phyloP scores from a whole-genome alignment of 441 rosid species.

The Brassica balearica region DNA sequence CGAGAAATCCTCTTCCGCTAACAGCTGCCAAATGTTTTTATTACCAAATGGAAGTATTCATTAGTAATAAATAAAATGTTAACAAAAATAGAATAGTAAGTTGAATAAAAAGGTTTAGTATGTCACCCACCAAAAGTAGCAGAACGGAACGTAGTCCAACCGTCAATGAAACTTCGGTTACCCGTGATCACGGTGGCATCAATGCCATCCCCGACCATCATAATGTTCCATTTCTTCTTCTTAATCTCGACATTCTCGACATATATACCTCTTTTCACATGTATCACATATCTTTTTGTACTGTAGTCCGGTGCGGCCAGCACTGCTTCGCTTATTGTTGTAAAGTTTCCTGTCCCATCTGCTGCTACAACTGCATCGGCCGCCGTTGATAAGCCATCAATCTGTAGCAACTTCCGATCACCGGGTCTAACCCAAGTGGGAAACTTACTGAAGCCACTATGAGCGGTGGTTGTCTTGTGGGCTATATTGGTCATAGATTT shows the following conservation, averaged over 20 bases:
- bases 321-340: conserved; percentile 66
- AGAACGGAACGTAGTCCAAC: conserved; percentile 83
- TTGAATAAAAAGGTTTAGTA: background rate
- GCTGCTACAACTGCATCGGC: conserved; percentile 62
- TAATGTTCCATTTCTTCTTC: conserved; percentile 91
- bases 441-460: conserved; percentile 51
- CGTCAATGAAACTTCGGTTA: conserved; percentile 59
- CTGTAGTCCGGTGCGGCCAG: conserved; percentile 64
- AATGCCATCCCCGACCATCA: conserved; percentile 92
- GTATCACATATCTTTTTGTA: conserved; percentile 58
- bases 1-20: conserved; percentile 84
- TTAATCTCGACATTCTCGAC: conserved; percentile 83
- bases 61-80: background rate
- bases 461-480: conserved; percentile 1
- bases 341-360: conserved; percentile 79
- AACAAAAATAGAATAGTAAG: background rate
- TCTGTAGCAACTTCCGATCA: conserved; percentile 60
- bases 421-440: conserved; percentile 70
- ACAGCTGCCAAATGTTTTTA: conserved; percentile 60
- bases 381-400: conserved; percentile 47
- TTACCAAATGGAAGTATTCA: background rate
- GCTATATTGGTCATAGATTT: conserved; percentile 28
- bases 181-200: conserved; percentile 69
- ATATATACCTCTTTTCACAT: conserved; percentile 75
- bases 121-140: conserved; percentile 85